phyloP scores from a whole-genome alignment of 2,329 filamentous ascomycete genomes.

The Aspergillus pseudotamarii region DNA sequence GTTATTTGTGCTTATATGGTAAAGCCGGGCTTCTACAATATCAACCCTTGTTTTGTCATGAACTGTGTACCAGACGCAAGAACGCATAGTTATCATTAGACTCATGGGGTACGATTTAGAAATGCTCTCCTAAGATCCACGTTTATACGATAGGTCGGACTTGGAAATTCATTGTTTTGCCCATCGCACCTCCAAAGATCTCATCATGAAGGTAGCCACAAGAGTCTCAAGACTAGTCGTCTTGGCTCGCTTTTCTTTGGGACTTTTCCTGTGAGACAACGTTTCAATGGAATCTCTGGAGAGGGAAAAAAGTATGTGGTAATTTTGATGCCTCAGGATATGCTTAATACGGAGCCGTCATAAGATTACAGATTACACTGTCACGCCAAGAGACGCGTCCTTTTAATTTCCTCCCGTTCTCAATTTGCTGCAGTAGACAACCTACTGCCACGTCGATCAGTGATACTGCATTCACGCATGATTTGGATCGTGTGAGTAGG shows the following conservation, averaged over 20 bases:
- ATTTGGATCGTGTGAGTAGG: neutral
- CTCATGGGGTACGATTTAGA: neutral
- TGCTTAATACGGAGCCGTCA: neutral
- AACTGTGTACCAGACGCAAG: too few relatives aligned
- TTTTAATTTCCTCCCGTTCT: neutral
- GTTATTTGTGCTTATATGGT: too few relatives aligned
- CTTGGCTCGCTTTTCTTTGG: neutral
- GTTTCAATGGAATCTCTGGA: neutral
- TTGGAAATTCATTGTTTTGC: neutral
- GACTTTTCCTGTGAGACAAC: neutral
- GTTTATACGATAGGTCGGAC: neutral
- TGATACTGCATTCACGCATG: neutral
- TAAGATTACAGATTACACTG: neutral
- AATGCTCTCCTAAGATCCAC: too few relatives aligned
- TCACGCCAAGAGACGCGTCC: constrained; percentile 5
- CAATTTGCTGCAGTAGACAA: neutral
- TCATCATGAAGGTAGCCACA: neutral
- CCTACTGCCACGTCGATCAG: neutral
- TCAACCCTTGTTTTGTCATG: too few relatives aligned
- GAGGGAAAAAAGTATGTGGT: neutral
- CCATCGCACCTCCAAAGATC: neutral
- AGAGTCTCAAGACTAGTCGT: neutral
- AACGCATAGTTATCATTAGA: neutral
- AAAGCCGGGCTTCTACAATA: too few relatives aligned
- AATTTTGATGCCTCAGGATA: neutral